Base-by-base conservation (phyloP, 352 stramenopile species). In the Phytophthora litchii region DNA sequence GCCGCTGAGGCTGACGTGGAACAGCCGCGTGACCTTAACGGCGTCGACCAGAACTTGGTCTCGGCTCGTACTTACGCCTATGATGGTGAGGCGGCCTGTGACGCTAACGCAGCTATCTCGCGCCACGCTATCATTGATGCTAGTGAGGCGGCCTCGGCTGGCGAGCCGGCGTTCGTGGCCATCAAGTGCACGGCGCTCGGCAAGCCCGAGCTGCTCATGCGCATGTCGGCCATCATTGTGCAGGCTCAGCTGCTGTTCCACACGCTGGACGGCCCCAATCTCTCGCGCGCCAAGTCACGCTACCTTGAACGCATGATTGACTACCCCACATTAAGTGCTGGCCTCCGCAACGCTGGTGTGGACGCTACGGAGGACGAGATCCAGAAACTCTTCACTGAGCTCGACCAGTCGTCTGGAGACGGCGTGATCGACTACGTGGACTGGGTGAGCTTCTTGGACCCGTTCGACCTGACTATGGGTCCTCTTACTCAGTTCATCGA, bases 161-260 rank as follows among this genome's bases (percentile, higher is more conserved):
- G 74, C 14, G 80, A 91, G 60, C 76, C 81, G 0, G 95, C 94
- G 21, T 99, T 98, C 78, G 92, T 96, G 13, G 96, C 96, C 27
- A 93, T 99, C 62, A 99, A 99, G 76, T 92, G 98, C 49, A 99
- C 97, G 37, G 96, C 96, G 16, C 73, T 99, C 11, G 94, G 94
- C 29, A 98, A 99, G 77, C 97, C 97, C 0, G 80, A 98, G 54
- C 67, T 99, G 44, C 78, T 99, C 29, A 92, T 98, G 76, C 88
- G 93, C 67, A 96, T 99, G 82, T 98, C 91, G 27, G 83, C 67
- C 31, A 95, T 96, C 60, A 97, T 98, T 53, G 80, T 97, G 29
- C 93, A 98, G 68, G 79, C 89, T 1, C 82, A 97, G 45, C 72
- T 92, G 41, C 78, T 98, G 17, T 98, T 98, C 75, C 60, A 92